A percentile compares a stretch with the other conserved stretches of the same genome.
Conservation (phyloP, 768 basidiomycete species). For the Nidularia sp. region DNA sequence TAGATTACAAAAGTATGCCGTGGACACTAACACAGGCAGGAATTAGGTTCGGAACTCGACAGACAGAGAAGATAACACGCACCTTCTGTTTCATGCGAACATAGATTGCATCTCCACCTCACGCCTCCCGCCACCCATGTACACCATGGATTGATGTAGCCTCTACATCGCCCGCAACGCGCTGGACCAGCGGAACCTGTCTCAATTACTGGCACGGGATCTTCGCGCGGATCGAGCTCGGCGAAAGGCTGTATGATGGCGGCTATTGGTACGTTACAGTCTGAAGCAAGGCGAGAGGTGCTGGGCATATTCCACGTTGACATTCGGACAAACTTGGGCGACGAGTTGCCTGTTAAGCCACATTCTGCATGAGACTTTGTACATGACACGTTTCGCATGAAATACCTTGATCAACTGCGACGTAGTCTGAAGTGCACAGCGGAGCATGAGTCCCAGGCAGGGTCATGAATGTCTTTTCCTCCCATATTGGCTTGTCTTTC, state of each 20-base stretch:
- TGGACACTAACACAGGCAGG: conserved; percentile 45
- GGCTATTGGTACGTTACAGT: conserved; percentile 82
- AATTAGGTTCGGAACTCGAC: conserved; percentile 5
- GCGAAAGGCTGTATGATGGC: conserved; percentile 90
- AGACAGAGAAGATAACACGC: conserved; percentile 17
- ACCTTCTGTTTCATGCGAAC: conserved; percentile 83
- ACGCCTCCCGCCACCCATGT: conserved; percentile 78
- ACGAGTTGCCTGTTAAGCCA: conserved; percentile 67
- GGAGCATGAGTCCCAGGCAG: conserved; percentile 63
- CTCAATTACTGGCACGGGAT: conserved; percentile 75
- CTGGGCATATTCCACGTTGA: conserved; percentile 89
- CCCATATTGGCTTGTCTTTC: conserved; percentile 75
- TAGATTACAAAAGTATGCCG: conserved; percentile 82
- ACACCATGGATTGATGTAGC: conserved; percentile 94
- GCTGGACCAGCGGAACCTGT: conserved; percentile 71
- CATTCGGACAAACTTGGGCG: conserved; percentile 84
- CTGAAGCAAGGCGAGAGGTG: conserved; percentile 70
- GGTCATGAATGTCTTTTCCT: conserved; percentile 61
- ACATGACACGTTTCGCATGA: neutral
- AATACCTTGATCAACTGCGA: conserved; percentile 85
- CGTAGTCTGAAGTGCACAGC: conserved; percentile 80
- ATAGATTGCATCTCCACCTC: conserved; percentile 92
- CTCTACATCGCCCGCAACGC: conserved; percentile 80
- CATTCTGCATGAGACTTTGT: neutral
- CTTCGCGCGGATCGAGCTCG: conserved; percentile 72